A percentile compares a stretch with the other conserved stretches of the same genome.
phyloP scores from a whole-genome alignment of 140 eudicot genomes.

The Senecio squalidus region DNA sequence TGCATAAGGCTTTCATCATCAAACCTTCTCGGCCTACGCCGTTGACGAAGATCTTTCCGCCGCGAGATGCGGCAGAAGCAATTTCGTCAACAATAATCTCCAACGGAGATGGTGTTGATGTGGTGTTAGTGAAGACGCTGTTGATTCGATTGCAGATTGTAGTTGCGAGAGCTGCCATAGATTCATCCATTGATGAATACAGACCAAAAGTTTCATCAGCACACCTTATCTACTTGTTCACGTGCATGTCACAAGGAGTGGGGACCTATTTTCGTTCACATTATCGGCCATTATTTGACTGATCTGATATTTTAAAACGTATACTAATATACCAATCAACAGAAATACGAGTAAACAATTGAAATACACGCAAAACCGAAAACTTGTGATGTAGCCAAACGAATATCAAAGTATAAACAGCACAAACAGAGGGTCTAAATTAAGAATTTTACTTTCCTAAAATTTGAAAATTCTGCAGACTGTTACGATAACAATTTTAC shows the following conservation, averaged over 20 bases:
- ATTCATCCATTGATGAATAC: conserved; percentile 26
- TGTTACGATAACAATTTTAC: conserved; percentile 12
- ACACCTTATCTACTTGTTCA: conserved; percentile 23
- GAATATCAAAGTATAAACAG: neutral
- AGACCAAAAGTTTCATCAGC: no score
- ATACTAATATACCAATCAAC: neutral
- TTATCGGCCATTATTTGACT: no score
- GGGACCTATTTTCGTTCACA: no score
- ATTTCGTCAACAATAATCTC: conserved; percentile 49
- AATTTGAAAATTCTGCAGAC: neutral
- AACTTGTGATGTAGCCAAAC: neutral
- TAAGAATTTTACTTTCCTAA: neutral
- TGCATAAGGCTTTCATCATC: conserved; percentile 78
- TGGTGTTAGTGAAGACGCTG: conserved; percentile 49
- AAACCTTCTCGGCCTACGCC: conserved; percentile 97
- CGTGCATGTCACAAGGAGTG: conserved; percentile 26
- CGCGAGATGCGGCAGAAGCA: conserved; percentile 35
- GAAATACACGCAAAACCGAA: neutral
- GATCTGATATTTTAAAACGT: no score
- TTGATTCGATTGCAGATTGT: conserved; percentile 57
- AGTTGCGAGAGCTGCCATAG: conserved; percentile 45
- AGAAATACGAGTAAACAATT: neutral
- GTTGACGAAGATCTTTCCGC: conserved; percentile 61
- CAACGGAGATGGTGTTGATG: conserved; percentile 48
- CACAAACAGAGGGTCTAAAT: neutral